These are phyloP conservation scores for Lizanozyma gosingica DNA, from an alignment of 1,139 yeast species.

Conservation along the genomic window DNA sequence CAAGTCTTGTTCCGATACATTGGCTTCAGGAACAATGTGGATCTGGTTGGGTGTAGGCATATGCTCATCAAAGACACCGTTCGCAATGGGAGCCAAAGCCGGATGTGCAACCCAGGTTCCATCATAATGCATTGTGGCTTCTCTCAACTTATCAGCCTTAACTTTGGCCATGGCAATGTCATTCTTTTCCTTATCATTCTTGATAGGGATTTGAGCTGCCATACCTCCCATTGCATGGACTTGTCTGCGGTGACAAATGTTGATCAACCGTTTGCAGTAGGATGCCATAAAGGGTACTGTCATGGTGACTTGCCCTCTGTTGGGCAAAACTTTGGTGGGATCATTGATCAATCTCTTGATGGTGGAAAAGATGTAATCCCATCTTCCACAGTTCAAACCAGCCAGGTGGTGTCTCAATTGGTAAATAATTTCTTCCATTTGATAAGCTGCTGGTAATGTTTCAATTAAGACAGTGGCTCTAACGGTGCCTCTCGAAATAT, in stretches of 20 bases:
- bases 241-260: conserved; percentile 21
- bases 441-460: conserved; percentile 23
- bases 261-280: conserved; percentile 18
- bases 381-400: conserved; percentile 23
- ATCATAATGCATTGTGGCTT: conserved; percentile 12
- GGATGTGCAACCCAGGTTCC: conserved; percentile 16
- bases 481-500: conserved; percentile 18
- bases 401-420: conserved; percentile 20
- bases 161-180: conserved; percentile 18
- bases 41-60: conserved; percentile 15
- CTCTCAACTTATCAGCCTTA: conserved; percentile 16
- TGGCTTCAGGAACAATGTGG: conserved; percentile 8
- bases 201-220: conserved; percentile 25
- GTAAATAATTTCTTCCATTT: conserved; percentile 23
- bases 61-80: conserved; percentile 9
- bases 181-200: conserved; percentile 17
- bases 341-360: conserved; percentile 18
- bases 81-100: conserved; percentile 12
- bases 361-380: conserved; percentile 23
- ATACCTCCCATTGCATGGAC: conserved; percentile 25
- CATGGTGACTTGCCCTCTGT: conserved; percentile 20
- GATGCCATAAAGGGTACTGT: conserved; percentile 20
- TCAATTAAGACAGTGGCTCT: conserved; percentile 23
- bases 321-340: conserved; percentile 17
- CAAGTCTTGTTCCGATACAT: conserved; percentile 9